Percentiles rank a stretch among this genome's conserved stretches.
Conservation (phyloP, 2,329 filamentous ascomycete species). For the Fusarium sororula region DNA sequence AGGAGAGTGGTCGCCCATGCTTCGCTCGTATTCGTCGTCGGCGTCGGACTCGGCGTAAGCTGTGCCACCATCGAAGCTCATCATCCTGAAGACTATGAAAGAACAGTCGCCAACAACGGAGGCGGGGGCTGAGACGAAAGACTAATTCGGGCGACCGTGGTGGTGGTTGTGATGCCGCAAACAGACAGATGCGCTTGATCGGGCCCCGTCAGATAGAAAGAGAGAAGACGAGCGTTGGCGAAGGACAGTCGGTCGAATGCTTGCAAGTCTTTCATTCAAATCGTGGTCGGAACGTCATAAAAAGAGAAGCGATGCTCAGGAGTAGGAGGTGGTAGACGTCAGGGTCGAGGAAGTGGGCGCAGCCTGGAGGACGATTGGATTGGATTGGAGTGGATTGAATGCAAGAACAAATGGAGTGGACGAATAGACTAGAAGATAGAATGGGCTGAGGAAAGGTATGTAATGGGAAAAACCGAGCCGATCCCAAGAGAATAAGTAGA, state of each 20-base stretch:
- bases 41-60: conserved; percentile 83
- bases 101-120: conserved; percentile 23
- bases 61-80: conserved; percentile 72
- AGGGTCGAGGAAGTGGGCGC: conserved; percentile 23
- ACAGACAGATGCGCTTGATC: conserved; percentile 19
- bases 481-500: conserved; percentile 24
- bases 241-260: conserved; percentile 14
- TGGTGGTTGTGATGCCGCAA: conserved; percentile 23
- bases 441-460: conserved; percentile 26
- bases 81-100: conserved; percentile 46
- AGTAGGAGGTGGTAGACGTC: conserved; percentile 5
- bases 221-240: conserved; percentile 9
- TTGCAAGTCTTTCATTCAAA: conserved; percentile 31
- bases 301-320: conserved; percentile 7
- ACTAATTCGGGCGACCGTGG: conserved; percentile 15
- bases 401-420: conserved; percentile 24
- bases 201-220: conserved; percentile 22
- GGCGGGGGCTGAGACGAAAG: conserved; percentile 1
- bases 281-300: conserved; percentile 12
- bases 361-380: conserved; percentile 27
- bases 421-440: conserved; percentile 16
- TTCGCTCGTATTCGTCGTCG: conserved; percentile 85
- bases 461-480: conserved; percentile 22
- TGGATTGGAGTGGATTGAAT: conserved; percentile 19
- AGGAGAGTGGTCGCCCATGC: conserved; percentile 73